Conservation (phyloP, 441 rosid genomes). For the Aleurites moluccanus region DNA sequence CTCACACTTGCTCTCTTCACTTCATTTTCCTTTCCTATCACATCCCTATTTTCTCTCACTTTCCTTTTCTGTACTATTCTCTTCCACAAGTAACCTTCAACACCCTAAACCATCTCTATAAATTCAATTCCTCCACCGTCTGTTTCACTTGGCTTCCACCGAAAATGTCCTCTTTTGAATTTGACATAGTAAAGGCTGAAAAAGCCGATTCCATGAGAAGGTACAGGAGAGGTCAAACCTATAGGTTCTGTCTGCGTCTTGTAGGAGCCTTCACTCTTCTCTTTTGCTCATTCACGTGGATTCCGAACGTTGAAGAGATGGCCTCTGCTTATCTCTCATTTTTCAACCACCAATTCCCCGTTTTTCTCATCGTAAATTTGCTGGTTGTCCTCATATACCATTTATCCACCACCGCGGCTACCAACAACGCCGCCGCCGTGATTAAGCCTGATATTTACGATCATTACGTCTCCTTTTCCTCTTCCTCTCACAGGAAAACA, state of each 20-base stretch:
- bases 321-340: conserved; percentile 19
- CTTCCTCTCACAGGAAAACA: conserved; percentile 8
- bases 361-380: conserved; percentile 32
- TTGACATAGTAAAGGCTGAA: conserved; percentile 34
- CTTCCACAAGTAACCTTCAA: neutral
- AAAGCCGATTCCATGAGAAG: conserved; percentile 36
- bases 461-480: conserved; percentile 31
- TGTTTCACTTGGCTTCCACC: neutral
- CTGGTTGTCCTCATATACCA: conserved; percentile 34
- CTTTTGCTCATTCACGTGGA: conserved; percentile 15
- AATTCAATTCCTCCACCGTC: neutral
- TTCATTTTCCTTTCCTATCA: conserved; percentile 10
- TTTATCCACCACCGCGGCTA: conserved; percentile 8
- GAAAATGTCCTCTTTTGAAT: conserved; percentile 26
- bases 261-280: conserved; percentile 22
- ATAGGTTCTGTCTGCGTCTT: neutral
- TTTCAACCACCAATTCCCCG: conserved; percentile 12
- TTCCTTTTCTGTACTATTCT: conserved; percentile 5
- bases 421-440: neutral
- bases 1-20: neutral
- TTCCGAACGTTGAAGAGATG: neutral
- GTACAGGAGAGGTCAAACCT: conserved; percentile 12
- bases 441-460: conserved; percentile 28
- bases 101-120: neutral
- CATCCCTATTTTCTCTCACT: neutral